Percentiles rank a stretch among this genome's conserved stretches.
Conservation (phyloP, 441 rosid species). For the Metrosideros polymorpha region DNA sequence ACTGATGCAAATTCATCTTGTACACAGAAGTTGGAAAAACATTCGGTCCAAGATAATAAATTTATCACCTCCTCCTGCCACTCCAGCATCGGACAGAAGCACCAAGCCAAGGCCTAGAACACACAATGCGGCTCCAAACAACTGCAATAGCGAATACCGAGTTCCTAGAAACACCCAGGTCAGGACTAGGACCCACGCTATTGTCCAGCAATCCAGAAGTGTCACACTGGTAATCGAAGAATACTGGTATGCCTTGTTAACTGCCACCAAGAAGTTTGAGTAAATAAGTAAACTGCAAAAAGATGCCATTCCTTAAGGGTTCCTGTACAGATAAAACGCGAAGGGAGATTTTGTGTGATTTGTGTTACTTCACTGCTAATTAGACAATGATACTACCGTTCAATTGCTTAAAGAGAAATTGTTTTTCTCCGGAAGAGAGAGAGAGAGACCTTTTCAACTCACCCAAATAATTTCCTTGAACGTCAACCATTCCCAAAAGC, state of each 20-base stretch:
- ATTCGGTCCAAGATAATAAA: background rate
- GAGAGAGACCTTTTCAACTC: background rate
- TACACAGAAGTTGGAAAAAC: background rate
- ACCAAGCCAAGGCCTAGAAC: conserved; percentile 52
- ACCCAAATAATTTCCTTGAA: conserved; percentile 31
- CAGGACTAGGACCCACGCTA: conserved; percentile 48
- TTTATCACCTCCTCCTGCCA: conserved; percentile 44
- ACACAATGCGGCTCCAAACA: conserved; percentile 40
- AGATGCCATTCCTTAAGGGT: background rate
- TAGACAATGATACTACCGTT: background rate
- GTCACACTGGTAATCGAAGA: conserved; percentile 63
- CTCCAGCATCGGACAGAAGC: conserved; percentile 46
- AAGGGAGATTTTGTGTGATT: background rate
- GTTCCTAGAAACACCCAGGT: conserved; percentile 48
- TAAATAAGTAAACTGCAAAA: background rate
- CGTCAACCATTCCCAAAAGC: conserved; percentile 46
- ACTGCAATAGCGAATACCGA: conserved; percentile 47
- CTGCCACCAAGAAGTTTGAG: conserved; percentile 16
- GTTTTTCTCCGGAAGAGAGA: background rate
- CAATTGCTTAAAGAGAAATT: background rate
- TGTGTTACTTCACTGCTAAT: background rate
- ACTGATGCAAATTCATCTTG: background rate
- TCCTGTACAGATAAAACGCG: background rate
- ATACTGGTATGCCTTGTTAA: conserved; percentile 54
- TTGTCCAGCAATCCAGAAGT: conserved; percentile 43